These are phyloP conservation scores for Lipomyces oligophaga DNA, from an alignment of 805 yeast species.

Conservation along the genomic window DNA sequence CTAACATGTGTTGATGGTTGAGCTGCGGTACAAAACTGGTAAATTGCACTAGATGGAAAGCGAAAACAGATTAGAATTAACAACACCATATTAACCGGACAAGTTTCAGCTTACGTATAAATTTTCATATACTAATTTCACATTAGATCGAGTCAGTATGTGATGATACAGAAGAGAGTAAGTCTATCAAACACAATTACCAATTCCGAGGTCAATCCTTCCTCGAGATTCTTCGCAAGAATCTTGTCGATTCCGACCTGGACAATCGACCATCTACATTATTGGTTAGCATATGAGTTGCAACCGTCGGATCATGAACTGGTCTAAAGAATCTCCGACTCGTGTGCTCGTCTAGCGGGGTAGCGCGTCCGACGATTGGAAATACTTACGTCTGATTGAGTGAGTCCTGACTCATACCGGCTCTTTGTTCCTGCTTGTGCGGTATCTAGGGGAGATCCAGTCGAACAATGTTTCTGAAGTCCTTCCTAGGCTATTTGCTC, in stretches of 20 bases:
- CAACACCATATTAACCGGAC: background rate
- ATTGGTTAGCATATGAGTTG: too few species aligned
- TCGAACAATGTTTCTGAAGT: too few species aligned
- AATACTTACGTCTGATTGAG: too few species aligned
- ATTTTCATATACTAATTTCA: constrained; percentile 33
- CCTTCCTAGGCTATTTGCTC: too few species aligned
- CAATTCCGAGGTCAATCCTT: constrained; percentile 39
- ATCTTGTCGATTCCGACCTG: constrained; percentile 41
- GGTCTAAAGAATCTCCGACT: too few species aligned
- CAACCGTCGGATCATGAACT: too few species aligned
- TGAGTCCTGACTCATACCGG: too few species aligned
- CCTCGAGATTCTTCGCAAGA: constrained; percentile 38
- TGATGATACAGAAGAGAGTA: background rate
- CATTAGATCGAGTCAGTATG: background rate
- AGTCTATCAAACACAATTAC: constrained; percentile 21
- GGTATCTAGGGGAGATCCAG: too few species aligned
- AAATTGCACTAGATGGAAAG: constrained; percentile 22
- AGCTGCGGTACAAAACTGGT: constrained; percentile 30
- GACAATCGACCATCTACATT: constrained; percentile 40
- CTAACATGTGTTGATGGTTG: constrained; percentile 26
- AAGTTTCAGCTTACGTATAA: constrained; percentile 33
- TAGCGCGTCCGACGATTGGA: too few species aligned
- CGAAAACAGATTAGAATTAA: background rate
- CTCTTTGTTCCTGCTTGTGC: too few species aligned
- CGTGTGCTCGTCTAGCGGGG: too few species aligned